Evolutionary conservation across 306 rosid species (phyloP).

Genomic region (Ceratonia siliqua): DNA sequence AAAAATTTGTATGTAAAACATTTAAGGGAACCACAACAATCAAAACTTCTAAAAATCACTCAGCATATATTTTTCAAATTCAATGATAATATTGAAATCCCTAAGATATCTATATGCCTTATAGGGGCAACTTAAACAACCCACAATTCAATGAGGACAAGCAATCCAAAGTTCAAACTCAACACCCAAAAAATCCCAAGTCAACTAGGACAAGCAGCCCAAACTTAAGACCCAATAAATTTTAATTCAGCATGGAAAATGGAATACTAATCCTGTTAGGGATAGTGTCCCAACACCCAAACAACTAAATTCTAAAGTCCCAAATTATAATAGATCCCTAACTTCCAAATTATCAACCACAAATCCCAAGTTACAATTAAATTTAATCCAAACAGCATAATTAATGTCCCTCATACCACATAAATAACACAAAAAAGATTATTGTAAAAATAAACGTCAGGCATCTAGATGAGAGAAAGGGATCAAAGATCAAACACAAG

Average conservation of each 20-base stretch:
- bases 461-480: slow-evolving; percentile 18
- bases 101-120: background rate
- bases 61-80: no score
- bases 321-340: no score
- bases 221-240: background rate
- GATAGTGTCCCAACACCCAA: background rate
- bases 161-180: background rate
- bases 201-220: background rate
- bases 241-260: background rate
- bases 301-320: no score
- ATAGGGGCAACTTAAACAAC: no score
- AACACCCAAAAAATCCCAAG: background rate
- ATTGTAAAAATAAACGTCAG: background rate
- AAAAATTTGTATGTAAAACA: background rate
- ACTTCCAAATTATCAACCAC: background rate
- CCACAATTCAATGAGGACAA: background rate
- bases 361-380: background rate
- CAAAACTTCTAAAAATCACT: background rate
- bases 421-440: background rate
- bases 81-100: background rate
- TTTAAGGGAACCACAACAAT: background rate
- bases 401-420: background rate
- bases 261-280: background rate
- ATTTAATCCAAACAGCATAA: background rate
- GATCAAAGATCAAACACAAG: background rate